A percentile compares a stretch with the other conserved stretches of the same genome.
Evolutionary conservation across 2,329 filamentous ascomycete species (phyloP).

Genomic region (Penicillium griseofulvum): DNA sequence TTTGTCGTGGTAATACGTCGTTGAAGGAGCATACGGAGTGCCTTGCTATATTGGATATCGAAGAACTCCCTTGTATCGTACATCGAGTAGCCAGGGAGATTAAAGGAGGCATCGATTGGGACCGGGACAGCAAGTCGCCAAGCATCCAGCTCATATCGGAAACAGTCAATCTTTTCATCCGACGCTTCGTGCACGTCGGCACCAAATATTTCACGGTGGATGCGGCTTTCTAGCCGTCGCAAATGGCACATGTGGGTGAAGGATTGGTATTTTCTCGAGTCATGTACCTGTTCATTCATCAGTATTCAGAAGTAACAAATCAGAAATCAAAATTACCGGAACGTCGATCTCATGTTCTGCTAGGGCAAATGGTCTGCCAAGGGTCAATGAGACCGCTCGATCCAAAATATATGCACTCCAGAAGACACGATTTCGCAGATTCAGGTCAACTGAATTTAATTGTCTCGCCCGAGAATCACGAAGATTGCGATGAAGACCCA

Average conservation of each 20-base stretch:
- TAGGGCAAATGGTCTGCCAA: neutral
- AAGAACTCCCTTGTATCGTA: neutral
- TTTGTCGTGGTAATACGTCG: neutral
- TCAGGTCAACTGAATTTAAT: neutral
- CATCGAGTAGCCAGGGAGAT: neutral
- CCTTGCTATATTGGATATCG: neutral
- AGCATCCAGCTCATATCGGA: neutral
- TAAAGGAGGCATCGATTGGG: neutral
- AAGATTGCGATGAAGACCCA: neutral
- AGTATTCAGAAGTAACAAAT: neutral
- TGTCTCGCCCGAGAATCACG: neutral
- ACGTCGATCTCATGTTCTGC: neutral
- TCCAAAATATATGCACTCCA: neutral
- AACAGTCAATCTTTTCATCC: neutral
- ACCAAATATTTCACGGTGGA: neutral
- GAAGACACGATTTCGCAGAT: neutral
- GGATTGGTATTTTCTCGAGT: neutral
- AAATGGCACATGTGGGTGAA: neutral
- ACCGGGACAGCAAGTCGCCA: neutral
- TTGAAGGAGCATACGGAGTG: neutral
- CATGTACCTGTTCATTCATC: neutral
- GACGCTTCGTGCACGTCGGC: neutral
- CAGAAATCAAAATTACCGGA: neutral
- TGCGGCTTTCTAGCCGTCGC: neutral
- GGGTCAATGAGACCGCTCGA: neutral